Evolutionary conservation across 306 rosid genomes (phyloP).

Genomic region (Gastrolobium villosum): DNA sequence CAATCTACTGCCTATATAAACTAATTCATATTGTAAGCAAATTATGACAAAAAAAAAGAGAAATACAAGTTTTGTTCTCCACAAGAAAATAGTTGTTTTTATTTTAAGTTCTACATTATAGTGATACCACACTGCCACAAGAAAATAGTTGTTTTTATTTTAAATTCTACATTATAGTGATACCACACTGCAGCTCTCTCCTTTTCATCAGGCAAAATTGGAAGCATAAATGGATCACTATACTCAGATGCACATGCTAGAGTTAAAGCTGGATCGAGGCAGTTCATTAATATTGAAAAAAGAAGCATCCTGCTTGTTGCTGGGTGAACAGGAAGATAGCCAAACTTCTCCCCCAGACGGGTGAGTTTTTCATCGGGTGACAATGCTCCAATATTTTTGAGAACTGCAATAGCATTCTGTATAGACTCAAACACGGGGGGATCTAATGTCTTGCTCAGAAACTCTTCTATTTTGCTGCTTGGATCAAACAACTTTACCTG

Average conservation of each 20-base stretch:
- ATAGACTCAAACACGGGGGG: constrained; percentile 77
- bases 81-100: no score
- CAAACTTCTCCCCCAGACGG: constrained; percentile 77
- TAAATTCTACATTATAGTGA: no score
- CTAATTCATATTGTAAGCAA: no score
- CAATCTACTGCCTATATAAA: no score
- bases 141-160: no score
- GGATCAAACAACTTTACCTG: constrained; percentile 89
- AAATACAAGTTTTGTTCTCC: no score
- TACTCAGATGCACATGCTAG: constrained; percentile 80
- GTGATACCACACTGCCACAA: no score
- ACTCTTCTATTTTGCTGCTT: constrained; percentile 64
- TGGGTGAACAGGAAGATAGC: constrained; percentile 83
- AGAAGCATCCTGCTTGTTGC: constrained; percentile 81
- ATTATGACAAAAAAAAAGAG: no score
- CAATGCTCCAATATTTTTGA: constrained; percentile 86
- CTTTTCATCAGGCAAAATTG: constrained; percentile 66
- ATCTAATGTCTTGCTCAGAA: constrained; percentile 72
- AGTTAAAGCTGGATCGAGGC: constrained; percentile 91
- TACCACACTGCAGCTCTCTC: constrained; percentile 65
- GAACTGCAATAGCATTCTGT: constrained; percentile 71
- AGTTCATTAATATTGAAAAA: constrained; percentile 81
- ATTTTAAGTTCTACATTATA: no score
- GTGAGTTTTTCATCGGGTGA: constrained; percentile 74
- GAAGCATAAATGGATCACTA: constrained; percentile 74